Evolutionary conservation across 495 filamentous ascomycete species (phyloP).

Genomic region (Penicillium parvum): DNA sequence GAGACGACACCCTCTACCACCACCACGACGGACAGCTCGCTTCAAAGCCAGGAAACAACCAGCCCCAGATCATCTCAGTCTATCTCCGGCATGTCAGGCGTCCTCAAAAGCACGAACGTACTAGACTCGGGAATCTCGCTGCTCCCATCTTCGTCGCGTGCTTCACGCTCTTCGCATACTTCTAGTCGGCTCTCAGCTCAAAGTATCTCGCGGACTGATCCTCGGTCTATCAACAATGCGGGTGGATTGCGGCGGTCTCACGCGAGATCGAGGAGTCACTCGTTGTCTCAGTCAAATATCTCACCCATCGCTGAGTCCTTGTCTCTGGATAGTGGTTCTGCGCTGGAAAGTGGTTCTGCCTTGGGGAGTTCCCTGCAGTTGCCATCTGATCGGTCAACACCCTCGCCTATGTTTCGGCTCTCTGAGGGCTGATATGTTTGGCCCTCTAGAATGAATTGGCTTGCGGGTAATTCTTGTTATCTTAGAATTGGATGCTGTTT

Average conservation of each 20-base stretch:
- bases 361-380: background rate
- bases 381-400: slow-evolving; percentile 1
- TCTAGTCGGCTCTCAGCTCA: slow-evolving; percentile 9
- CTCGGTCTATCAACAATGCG: background rate
- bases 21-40: background rate
- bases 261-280: background rate
- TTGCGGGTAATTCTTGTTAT: no score
- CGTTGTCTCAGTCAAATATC: background rate
- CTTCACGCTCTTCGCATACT: slow-evolving; percentile 3
- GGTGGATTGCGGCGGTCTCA: background rate
- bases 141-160: background rate
- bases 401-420: slow-evolving; percentile 6
- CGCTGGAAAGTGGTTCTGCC: no score
- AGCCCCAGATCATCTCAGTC: slow-evolving; percentile 3
- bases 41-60: background rate
- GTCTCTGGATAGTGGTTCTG: no score
- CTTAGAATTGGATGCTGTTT: no score
- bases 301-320: slow-evolving; percentile 2
- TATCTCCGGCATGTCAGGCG: no score
- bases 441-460: no score
- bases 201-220: background rate
- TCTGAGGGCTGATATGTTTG: slow-evolving; percentile 7
- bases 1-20: background rate
- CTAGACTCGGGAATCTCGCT: background rate
- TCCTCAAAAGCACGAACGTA: background rate